Conservation (phyloP, 208 protist species). For the Trypanosoma congolense region DNA sequence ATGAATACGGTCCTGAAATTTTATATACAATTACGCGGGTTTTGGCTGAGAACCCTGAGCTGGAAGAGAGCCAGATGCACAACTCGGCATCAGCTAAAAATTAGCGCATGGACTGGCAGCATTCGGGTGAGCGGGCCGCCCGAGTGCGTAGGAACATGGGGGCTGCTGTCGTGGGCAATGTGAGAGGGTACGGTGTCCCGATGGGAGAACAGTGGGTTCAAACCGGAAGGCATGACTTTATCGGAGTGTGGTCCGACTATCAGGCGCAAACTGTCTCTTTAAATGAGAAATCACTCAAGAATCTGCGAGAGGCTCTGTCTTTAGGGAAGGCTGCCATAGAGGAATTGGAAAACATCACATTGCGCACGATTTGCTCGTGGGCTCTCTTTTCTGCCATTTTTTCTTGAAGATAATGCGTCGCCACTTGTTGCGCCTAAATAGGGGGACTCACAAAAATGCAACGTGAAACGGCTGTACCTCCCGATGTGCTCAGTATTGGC, state of each 20-base stretch:
- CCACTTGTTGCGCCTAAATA: not conserved
- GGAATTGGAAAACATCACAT: not conserved
- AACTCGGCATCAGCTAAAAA: not conserved
- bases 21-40: slow-evolving; percentile 4
- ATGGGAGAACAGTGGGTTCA: not conserved
- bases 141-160: not conserved
- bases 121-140: not conserved
- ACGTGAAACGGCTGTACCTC: not conserved
- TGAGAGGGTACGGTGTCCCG: not conserved
- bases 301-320: not conserved
- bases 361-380: not conserved
- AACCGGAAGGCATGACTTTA: slow-evolving; percentile 3
- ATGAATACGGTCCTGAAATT: slow-evolving; percentile 6
- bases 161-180: not conserved
- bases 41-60: slow-evolving; percentile 2
- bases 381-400: not conserved
- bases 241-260: not conserved
- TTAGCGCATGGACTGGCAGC: slow-evolving; percentile 7
- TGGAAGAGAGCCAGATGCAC: not conserved
- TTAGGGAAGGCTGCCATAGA: not conserved
- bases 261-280: not conserved
- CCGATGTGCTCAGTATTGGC: not conserved
- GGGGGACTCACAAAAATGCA: not conserved
- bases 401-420: not conserved
- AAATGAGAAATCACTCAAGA: not conserved